These are phyloP conservation scores for Triticum turgidum DNA, from an alignment of 176 grass and related monocot species.

Conservation along the genomic window DNA sequence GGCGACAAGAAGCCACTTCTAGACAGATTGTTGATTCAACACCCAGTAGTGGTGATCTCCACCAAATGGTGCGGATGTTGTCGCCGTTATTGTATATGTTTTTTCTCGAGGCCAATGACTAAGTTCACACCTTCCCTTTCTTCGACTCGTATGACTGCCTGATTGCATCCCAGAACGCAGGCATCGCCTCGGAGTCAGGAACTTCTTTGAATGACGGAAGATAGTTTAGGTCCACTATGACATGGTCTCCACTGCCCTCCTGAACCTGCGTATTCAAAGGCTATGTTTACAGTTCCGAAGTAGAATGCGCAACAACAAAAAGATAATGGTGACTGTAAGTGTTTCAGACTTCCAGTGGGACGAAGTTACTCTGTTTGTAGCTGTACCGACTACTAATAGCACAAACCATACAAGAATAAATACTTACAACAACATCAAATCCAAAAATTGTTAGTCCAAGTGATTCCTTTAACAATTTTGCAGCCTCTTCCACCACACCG, in stretches of 20 bases:
- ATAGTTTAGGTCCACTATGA: conserved; percentile 96
- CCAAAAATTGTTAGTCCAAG: conserved; percentile 95
- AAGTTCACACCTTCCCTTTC: conserved; percentile 25
- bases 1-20: neutral
- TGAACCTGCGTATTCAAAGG: conserved; percentile 59
- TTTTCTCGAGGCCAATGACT: neutral
- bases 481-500: conserved; percentile 53
- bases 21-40: neutral
- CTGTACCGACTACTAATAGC: neutral
- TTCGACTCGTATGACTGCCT: conserved; percentile 46
- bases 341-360: neutral
- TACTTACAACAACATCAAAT: conserved; percentile 95
- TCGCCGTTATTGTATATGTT: neutral
- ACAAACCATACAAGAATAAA: conserved; percentile 22
- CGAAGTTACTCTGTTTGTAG: neutral
- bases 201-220: conserved; percentile 97
- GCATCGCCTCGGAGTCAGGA: conserved; percentile 61
- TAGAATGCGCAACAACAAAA: neutral
- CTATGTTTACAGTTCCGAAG: neutral
- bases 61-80: neutral
- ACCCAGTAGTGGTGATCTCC: neutral
- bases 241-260: conserved; percentile 77
- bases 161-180: conserved; percentile 82
- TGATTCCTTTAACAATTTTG: conserved; percentile 54
- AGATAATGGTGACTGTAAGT: neutral